Percentiles rank a stretch among this genome's conserved stretches.
phyloP scores from a whole-genome alignment of 192 early-diverging fungal species.

The Anaeromyces robustus region DNA sequence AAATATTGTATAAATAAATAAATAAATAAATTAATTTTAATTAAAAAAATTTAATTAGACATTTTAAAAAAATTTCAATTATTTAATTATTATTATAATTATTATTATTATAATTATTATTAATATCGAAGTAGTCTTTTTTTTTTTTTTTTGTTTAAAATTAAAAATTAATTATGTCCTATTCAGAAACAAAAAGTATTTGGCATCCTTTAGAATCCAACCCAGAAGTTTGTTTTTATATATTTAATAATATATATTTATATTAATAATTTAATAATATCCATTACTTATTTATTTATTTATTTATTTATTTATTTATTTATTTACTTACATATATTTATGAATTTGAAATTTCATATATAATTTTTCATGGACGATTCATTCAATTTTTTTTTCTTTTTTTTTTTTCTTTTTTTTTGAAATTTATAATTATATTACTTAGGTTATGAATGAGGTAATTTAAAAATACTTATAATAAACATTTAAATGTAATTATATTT shows the following conservation, averaged over 20 bases:
- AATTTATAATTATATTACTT: background rate
- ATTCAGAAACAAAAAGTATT: slow-evolving; percentile 15
- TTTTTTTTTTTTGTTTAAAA: too few relatives aligned
- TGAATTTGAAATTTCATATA: background rate
- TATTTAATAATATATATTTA: background rate
- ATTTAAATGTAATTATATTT: too few relatives aligned
- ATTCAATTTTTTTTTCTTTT: background rate
- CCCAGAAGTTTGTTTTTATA: slow-evolving; percentile 48
- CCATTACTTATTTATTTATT: background rate
- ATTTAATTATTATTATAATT: too few relatives aligned
- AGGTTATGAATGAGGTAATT: slow-evolving; percentile 50
- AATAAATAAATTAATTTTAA: too few relatives aligned
- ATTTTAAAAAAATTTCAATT: too few relatives aligned
- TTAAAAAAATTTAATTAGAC: too few relatives aligned
- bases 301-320: background rate
- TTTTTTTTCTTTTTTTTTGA: too few relatives aligned
- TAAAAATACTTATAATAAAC: too few relatives aligned
- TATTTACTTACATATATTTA: too few relatives aligned
- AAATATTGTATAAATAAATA: too few relatives aligned
- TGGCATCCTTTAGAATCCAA: slow-evolving; percentile 87
- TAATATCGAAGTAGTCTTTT: too few relatives aligned
- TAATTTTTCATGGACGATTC: background rate
- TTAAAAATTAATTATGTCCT: background rate
- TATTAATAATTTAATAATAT: background rate
- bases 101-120: too few relatives aligned